A percentile compares a stretch with the other conserved stretches of the same genome.
Evolutionary conservation across 225 moss, liverwort and hornwort species (phyloP).

Genomic region (Neckera pumila): DNA sequence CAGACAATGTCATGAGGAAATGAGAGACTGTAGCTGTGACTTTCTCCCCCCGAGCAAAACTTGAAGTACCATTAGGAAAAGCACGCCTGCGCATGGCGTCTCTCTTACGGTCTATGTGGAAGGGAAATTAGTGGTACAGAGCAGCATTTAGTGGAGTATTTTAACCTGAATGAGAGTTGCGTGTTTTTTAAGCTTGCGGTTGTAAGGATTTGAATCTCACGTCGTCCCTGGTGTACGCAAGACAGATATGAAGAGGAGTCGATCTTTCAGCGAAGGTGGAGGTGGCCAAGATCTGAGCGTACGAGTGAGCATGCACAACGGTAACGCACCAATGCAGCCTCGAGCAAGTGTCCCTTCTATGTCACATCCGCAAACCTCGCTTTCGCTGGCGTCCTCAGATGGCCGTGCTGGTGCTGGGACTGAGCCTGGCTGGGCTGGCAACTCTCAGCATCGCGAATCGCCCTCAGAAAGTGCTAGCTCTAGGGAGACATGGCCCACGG

Average conservation of each 20-base stretch:
- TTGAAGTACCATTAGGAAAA: neutral
- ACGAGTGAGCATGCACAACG: slow-evolving; percentile 33
- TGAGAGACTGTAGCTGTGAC: neutral
- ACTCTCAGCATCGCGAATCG: slow-evolving; percentile 39
- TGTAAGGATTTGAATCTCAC: neutral
- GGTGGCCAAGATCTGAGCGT: slow-evolving; percentile 27
- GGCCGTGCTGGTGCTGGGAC: slow-evolving; percentile 39
- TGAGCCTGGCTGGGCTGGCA: slow-evolving; percentile 37
- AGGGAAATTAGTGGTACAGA: neutral
- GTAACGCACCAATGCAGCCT: slow-evolving; percentile 22
- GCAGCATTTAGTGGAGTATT: neutral
- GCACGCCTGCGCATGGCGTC: neutral
- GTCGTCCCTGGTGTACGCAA: slow-evolving; percentile 17
- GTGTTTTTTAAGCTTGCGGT: neutral
- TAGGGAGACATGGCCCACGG: slow-evolving; percentile 62
- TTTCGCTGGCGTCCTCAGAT: slow-evolving; percentile 54
- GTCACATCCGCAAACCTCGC: slow-evolving; percentile 48
- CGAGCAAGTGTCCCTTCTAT: slow-evolving; percentile 32
- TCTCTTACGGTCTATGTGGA: neutral
- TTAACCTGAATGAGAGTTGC: neutral
- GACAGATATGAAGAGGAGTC: slow-evolving; percentile 47
- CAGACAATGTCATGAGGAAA: slow-evolving; percentile 5
- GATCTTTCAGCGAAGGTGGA: slow-evolving; percentile 42
- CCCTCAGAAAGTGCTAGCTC: slow-evolving; percentile 61
- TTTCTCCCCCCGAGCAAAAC: neutral